Conservation (phyloP, 1,139 yeast species). For the Diutina pseudorugosa region DNA sequence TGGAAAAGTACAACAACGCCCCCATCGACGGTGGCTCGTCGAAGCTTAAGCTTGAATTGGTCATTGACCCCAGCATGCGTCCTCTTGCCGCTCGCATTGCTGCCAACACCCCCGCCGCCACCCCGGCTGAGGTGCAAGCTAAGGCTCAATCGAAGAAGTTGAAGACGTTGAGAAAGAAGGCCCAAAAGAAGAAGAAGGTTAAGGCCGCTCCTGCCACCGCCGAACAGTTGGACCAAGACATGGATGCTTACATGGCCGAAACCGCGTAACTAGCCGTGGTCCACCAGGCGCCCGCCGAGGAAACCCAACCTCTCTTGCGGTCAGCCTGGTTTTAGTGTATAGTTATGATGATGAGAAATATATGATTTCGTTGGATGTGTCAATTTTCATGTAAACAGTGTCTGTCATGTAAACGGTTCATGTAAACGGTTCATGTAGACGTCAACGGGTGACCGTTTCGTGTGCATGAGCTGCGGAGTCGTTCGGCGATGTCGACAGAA, state of each 20-base stretch:
- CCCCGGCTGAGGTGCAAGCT: slow-evolving; percentile 8
- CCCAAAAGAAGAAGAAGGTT: slow-evolving; percentile 38
- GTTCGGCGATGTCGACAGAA: too few species aligned
- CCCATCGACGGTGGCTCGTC: slow-evolving; percentile 83
- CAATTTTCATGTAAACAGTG: too few species aligned
- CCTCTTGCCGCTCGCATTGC: slow-evolving; percentile 65
- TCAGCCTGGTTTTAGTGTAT: not conserved
- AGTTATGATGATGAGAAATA: not conserved
- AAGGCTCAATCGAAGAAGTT: slow-evolving; percentile 10
- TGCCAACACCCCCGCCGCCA: slow-evolving; percentile 23
- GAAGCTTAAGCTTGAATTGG: slow-evolving; percentile 71
- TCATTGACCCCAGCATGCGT: slow-evolving; percentile 73
- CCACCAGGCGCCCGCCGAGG: not conserved
- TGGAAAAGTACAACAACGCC: slow-evolving; percentile 79
- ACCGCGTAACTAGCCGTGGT: not conserved
- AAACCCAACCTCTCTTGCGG: not conserved
- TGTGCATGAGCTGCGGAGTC: not conserved
- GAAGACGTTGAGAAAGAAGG: slow-evolving; percentile 11
- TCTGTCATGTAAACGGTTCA: too few species aligned
- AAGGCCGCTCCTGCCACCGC: slow-evolving; percentile 27
- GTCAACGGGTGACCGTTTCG: not conserved
- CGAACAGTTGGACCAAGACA: slow-evolving; percentile 57
- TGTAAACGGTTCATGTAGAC: too few species aligned
- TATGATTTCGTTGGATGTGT: not conserved
- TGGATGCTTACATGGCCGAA: slow-evolving; percentile 2